Evolutionary conservation across 257 asterid species (phyloP).

Genomic region (Cruciata laevipes): DNA sequence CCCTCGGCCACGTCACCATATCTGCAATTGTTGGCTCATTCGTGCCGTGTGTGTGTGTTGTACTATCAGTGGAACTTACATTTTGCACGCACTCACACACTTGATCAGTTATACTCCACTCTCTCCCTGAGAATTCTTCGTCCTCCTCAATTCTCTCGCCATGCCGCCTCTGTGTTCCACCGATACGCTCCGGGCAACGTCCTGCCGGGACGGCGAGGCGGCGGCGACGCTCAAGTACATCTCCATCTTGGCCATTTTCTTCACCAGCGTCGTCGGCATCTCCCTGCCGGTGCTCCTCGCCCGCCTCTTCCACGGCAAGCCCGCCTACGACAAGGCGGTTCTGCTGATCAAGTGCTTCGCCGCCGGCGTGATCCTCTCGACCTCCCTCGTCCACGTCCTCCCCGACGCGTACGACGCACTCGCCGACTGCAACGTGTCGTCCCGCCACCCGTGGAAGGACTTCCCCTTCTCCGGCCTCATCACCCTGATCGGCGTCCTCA

Average conservation of each 20-base stretch:
- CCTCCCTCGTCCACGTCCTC: conserved; percentile 35
- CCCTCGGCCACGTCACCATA: conserved; percentile 1
- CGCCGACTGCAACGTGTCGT: conserved; percentile 32
- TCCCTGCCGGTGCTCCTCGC: conserved; percentile 26
- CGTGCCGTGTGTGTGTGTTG: not conserved
- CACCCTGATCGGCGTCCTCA: conserved; percentile 28
- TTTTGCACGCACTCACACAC: not conserved
- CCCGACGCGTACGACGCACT: conserved; percentile 37
- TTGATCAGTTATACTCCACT: not conserved
- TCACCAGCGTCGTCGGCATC: conserved; percentile 32
- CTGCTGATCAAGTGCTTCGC: conserved; percentile 35
- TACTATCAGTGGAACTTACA: not conserved
- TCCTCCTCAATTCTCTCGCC: not conserved
- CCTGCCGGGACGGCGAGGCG: conserved; percentile 27
- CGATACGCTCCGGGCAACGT: conserved; percentile 21
- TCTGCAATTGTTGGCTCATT: not conserved
- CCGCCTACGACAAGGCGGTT: conserved; percentile 33
- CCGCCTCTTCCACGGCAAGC: conserved; percentile 29
- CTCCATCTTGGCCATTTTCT: conserved; percentile 22
- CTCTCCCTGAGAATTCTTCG: not conserved
- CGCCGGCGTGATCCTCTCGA: conserved; percentile 35
- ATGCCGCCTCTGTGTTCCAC: conserved; percentile 23
- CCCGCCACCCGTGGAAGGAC: conserved; percentile 37
- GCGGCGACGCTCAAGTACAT: conserved; percentile 25
- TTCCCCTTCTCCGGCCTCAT: conserved; percentile 35